phyloP scores from a whole-genome alignment of 2,329 filamentous ascomycete species.

The Biscogniauxia sp. region DNA sequence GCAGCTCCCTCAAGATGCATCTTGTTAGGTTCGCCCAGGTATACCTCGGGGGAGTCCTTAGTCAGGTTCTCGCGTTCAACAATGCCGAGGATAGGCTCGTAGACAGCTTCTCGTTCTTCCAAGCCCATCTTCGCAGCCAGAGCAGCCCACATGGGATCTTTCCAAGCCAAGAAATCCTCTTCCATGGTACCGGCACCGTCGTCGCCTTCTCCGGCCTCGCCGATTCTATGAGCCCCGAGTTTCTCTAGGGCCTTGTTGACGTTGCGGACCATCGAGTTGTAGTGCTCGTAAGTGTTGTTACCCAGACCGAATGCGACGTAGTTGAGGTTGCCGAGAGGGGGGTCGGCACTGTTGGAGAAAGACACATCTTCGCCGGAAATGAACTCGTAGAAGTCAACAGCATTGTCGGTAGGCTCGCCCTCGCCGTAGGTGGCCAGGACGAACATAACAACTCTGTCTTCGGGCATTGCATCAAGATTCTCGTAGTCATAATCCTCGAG shows the following conservation, averaged over 20 bases:
- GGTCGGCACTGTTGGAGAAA: constrained; percentile 74
- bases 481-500: constrained; percentile 98
- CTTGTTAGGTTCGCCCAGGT: constrained; percentile 94
- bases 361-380: constrained; percentile 75
- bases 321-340: constrained; percentile 77
- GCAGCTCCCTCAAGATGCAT: constrained; percentile 83
- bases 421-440: constrained; percentile 97
- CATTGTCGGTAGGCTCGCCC: constrained; percentile 97
- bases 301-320: constrained; percentile 95
- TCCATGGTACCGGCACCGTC: constrained; percentile 99
- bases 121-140: constrained; percentile 80
- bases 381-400: constrained; percentile 98
- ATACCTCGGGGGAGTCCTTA: constrained; percentile 76
- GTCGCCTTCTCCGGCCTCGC: constrained; percentile 88
- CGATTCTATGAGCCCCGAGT: constrained; percentile 80
- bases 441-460: constrained; percentile 91
- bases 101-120: constrained; percentile 93
- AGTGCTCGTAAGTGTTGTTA: constrained; percentile 99
- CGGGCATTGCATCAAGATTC: constrained; percentile 82
- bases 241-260: constrained; percentile 79
- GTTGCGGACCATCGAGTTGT: constrained; percentile 96
- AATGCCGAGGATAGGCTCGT: constrained; percentile 88
- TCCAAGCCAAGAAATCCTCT: constrained; percentile 98
- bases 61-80: constrained; percentile 72
- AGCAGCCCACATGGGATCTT: constrained; percentile 96